Evolutionary conservation across 768 basidiomycete genomes (phyloP).

Genomic region (Galerina sulciceps): DNA sequence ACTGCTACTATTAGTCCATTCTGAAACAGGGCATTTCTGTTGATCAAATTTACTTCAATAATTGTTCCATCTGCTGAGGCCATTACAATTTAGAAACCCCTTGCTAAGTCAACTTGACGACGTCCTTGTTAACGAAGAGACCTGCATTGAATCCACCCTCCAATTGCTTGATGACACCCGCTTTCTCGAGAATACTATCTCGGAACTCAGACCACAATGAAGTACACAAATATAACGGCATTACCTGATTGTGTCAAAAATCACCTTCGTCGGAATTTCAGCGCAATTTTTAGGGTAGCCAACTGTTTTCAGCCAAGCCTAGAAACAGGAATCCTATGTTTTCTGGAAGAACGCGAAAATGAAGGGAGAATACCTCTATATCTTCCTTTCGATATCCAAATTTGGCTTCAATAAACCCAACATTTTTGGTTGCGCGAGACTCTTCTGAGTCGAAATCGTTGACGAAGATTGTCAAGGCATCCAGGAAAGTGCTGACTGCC

Average conservation of each 20-base stretch:
- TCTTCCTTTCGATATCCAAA: constrained; percentile 88
- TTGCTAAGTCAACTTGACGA: constrained; percentile 52
- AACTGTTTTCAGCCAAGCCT: constrained; percentile 87
- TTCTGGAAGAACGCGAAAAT: neutral
- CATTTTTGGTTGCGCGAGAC: constrained; percentile 58
- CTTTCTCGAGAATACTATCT: constrained; percentile 72
- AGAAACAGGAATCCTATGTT: neutral
- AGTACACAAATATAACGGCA: constrained; percentile 17
- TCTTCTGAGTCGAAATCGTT: constrained; percentile 65
- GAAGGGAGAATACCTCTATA: constrained; percentile 55
- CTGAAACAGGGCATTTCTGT: too few relatives aligned
- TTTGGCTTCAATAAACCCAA: constrained; percentile 74
- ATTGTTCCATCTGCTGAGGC: neutral
- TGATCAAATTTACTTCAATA: neutral
- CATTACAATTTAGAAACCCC: neutral
- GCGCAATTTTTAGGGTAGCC: constrained; percentile 71
- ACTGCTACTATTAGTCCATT: too few relatives aligned
- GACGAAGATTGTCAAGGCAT: constrained; percentile 66
- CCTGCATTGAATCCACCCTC: constrained; percentile 58
- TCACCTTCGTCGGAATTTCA: constrained; percentile 64
- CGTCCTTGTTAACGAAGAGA: constrained; percentile 59
- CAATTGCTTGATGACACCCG: constrained; percentile 69
- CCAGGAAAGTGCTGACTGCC: constrained; percentile 63
- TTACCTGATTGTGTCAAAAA: constrained; percentile 73
- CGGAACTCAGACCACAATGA: neutral